Base-by-base conservation (phyloP, 2,329 filamentous ascomycete species). In the Trichoderma pleuroti region DNA sequence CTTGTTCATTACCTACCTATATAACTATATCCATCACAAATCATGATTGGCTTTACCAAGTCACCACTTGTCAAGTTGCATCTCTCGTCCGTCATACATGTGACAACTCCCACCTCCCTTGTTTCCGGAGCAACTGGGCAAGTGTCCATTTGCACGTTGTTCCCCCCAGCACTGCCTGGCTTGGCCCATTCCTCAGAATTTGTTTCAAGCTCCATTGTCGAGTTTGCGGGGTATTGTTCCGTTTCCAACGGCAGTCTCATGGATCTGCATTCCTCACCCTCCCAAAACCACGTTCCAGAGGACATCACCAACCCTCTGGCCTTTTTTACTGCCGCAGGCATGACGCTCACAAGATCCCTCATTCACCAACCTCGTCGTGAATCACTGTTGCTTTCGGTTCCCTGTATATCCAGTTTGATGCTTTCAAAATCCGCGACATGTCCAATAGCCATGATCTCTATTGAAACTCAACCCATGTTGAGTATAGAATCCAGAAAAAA, bases 341-440 rank as follows among this genome's bases (percentile, higher is more conserved):
- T 54, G 52, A 60, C 59, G 34, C n/a, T n/a, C 63, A 60, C 36
- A 34, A 26, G 39, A 18, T 9, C 18, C 18, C 28, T 11, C 18
- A 10, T 46, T 60, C 21, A 32, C 18, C 65, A 34, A 26, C 24
- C 8, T 30, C 59, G 11, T 32, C 30, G 46, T 70, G 68, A 70
- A 64, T 70, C 59, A 26, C 68, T 63, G 59, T 56, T 46, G 68
- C 42, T 63, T 70, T 64, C 68, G 24, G 49, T 26, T 24, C 36
- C 26, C 26, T 32, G 16, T 68, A 46, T 59, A 46, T 21, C 42
- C 32, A 32, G 11, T 21, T 56, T 42, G 59, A 59, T 62, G 60
- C 10, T 70, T 64, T 28, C 59, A 42, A 32, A 49, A 26, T 16
- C 34, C 7, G 18, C 49, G 24, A 14, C 12, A 39, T 32, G 6